Conservation (phyloP, 2,329 filamentous ascomycete species). For the Epichloe glyceriae region DNA sequence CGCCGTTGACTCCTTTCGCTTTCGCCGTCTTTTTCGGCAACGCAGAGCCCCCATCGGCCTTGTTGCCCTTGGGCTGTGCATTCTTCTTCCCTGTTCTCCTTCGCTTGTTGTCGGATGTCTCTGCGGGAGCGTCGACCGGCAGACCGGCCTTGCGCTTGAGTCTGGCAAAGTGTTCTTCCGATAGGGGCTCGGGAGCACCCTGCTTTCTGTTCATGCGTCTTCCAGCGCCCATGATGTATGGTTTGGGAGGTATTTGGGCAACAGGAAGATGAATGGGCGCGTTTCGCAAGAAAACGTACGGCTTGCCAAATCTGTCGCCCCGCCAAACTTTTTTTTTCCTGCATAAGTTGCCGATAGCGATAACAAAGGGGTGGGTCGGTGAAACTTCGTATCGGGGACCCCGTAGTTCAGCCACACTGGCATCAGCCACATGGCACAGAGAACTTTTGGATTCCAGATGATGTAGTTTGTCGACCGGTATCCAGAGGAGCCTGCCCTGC, state of each 20-base stretch:
- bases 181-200: conserved; percentile 69
- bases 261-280: not conserved
- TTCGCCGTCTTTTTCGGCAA: conserved; percentile 16
- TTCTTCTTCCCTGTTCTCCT: conserved; percentile 12
- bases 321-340: conserved; percentile 26
- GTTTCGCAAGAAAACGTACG: not conserved
- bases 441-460: too few species aligned
- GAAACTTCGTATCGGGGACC: conserved; percentile 19
- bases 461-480: too few species aligned
- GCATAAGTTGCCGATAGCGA: conserved; percentile 2
- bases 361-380: conserved; percentile 18
- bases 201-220: conserved; percentile 87
- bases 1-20: conserved; percentile 5
- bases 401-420: not conserved
- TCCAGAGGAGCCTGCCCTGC: too few species aligned
- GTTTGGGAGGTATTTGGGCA: conserved; percentile 3
- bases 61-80: conserved; percentile 12
- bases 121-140: conserved; percentile 44
- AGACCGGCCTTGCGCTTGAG: conserved; percentile 74
- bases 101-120: conserved; percentile 24
- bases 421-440: not conserved
- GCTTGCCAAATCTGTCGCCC: conserved; percentile 13
- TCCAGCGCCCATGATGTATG: conserved; percentile 64
- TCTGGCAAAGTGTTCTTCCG: conserved; percentile 65
- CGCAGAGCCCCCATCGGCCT: conserved; percentile 1